phyloP scores from a whole-genome alignment of 1,284 basidiomycete species.

The Tremellales sp. region DNA sequence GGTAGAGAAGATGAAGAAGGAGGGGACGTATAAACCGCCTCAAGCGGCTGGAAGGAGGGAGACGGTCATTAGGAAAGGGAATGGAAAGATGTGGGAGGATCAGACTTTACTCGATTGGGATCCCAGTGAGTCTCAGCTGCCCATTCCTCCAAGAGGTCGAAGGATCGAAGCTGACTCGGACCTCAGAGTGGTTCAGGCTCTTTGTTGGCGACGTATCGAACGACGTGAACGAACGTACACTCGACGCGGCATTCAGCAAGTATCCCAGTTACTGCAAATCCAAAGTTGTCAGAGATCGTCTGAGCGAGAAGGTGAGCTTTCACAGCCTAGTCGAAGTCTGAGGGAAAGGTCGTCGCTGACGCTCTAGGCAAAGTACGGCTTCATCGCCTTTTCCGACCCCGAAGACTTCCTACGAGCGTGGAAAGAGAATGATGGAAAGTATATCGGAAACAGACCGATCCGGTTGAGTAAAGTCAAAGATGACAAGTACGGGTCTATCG shows the following conservation, averaged over 20 bases:
- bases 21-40: conserved; percentile 14
- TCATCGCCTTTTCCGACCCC: conserved; percentile 96
- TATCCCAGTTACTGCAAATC: conserved; percentile 91
- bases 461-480: conserved; percentile 80
- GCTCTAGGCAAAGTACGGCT: conserved; percentile 85
- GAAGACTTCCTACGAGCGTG: conserved; percentile 98
- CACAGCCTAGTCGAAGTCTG: not conserved
- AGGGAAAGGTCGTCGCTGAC: too few relatives aligned
- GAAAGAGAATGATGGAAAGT: conserved; percentile 99
- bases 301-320: conserved; percentile 72
- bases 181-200: conserved; percentile 87
- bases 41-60: conserved; percentile 65
- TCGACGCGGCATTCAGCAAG: conserved; percentile 86
- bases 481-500: conserved; percentile 80
- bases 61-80: conserved; percentile 91
- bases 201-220: conserved; percentile 98
- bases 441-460: conserved; percentile 91
- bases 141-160: not conserved
- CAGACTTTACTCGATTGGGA: conserved; percentile 97
- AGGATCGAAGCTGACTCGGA: too few relatives aligned
- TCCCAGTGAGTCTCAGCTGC: conserved; percentile 63
- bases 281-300: conserved; percentile 85
- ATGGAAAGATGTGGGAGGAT: conserved; percentile 96
- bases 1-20: conserved; percentile 8
- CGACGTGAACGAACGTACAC: conserved; percentile 91